Evolutionary conservation across 345 rosid species (phyloP), one percentile per base, ranked within the genome.

Genomic region (Eucalyptus lansdowneana): DNA sequence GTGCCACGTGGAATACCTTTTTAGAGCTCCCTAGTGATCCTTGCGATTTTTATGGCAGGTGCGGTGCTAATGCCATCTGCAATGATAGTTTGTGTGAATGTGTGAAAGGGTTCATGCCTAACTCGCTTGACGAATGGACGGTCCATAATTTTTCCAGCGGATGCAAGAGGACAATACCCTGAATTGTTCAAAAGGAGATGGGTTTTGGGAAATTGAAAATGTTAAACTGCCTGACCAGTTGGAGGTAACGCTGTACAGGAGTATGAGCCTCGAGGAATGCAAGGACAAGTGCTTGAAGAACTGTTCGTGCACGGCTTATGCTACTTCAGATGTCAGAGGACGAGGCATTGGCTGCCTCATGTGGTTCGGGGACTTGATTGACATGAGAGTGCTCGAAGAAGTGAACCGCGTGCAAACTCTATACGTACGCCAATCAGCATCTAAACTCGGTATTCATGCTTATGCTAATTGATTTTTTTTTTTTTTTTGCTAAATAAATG

Each of bases 261-360:
- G 51, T 31, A 89, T 91, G 88, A 80, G 80, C 89, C 92, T 89
- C 7, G 37, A 50, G 13, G 90, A 91, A 56, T 92, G 93, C 62
- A n/a, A 76, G 88, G 50, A 67, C 9, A 6, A 49, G 88, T 90
- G 94, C 85, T 81, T 81, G 17, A 87, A 60, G 19, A 93, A 92
- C 80, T 93, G 92, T 50, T 89, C 91, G 5, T 93, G 93, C 37
- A 86, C 37, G 4, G 94, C 92, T 37, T 94, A 87, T 87, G 85
- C 92, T 8, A 86, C 62, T 67, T 40, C 86, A 25, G 67, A 60
- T 25, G 1, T 60, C 2, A 60, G n/a, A 60, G 89, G 88, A 85
- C 94, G 95, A 5, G 94, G 92, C 92, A 90, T 56, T 17, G 94
- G 93, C 40, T 93, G 95, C 56, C 50, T 91, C 87, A 87, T 90